Base-by-base conservation (phyloP, 2,329 filamentous ascomycete species). In the Triangularia verruculosa region DNA sequence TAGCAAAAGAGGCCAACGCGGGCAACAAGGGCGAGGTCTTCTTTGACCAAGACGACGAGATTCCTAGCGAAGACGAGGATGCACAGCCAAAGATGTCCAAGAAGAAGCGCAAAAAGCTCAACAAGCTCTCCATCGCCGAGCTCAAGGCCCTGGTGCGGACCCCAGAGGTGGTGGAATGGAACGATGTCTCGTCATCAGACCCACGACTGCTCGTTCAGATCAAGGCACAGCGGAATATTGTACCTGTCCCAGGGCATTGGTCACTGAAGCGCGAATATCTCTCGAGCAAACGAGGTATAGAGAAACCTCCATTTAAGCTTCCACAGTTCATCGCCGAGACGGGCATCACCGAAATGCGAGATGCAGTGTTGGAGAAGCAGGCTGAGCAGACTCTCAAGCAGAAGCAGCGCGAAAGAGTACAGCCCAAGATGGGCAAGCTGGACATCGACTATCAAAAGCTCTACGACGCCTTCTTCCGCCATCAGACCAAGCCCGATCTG, bases 381-480 rank as follows among this genome's bases (percentile, higher is more conserved):
- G 93, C 93, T 59, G 89, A 96, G 72, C 91, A 95, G 70, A 89
- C 87, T 0, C 80, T 99, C 70, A 97, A 97, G 78, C 93, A 97
- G 76, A 97, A 96, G 77, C 93, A 97, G 78, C 87, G 95, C 57
- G 95, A 97, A 77, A 86, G 95, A 54, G 95, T 99, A 12, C 89
- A 93, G 67, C 93, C 93, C 27, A 98, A 98, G 79, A 95, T 97
- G 85, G 95, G 95, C 66, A 96, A 95, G 76, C 83, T 99, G 58
- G 95, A 99, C 75, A 98, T 99, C 70, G 95, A 99, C 77, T 99
- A 99, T 76, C 92, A 97, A 74, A 97, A 95, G 76, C 87, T 98
- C 61, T 98, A 98, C 78, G 95, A 98, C 74, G 95, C 95, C 3
- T 99, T 99, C 81, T 99, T 99, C 82, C 87, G 93, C 64, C 96